phyloP scores from a whole-genome alignment of 2,329 filamentous ascomycete species.

The Fusarium sp. region DNA sequence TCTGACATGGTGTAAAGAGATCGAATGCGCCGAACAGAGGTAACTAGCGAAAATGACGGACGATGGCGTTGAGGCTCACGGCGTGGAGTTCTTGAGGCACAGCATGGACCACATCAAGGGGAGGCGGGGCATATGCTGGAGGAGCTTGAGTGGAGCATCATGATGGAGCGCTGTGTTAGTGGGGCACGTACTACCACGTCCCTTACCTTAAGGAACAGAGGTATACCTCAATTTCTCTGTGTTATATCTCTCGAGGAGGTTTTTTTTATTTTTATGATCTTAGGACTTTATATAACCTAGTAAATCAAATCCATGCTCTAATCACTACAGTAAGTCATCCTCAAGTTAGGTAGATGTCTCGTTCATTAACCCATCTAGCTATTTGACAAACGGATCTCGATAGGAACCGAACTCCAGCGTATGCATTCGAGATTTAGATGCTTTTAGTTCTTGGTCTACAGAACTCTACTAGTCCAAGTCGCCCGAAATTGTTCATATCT shows the following conservation, averaged over 20 bases:
- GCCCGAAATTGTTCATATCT: background rate
- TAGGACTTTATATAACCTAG: no score
- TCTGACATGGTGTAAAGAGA: slow-evolving; percentile 54
- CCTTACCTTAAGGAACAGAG: no score
- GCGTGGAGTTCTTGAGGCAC: slow-evolving; percentile 40
- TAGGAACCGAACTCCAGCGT: background rate
- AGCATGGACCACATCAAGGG: slow-evolving; percentile 36
- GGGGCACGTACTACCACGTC: slow-evolving; percentile 12
- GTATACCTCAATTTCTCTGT: no score
- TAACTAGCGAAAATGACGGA: slow-evolving; percentile 12
- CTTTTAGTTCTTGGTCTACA: slow-evolving; percentile 12
- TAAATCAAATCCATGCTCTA: no score
- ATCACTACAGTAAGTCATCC: no score
- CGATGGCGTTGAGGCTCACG: slow-evolving; percentile 42
- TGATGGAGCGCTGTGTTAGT: slow-evolving; percentile 25
- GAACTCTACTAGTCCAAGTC: background rate
- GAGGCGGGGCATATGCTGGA: slow-evolving; percentile 46
- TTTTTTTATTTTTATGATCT: no score
- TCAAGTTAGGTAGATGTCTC: no score
- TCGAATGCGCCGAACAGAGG: slow-evolving; percentile 23
- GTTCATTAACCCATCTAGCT: no score
- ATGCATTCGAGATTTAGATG: slow-evolving; percentile 3
- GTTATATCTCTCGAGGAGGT: no score
- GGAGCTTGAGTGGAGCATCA: slow-evolving; percentile 46
- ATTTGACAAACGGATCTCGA: no score